Evolutionary conservation across 306 rosid genomes (phyloP), one percentile per base, ranked within the genome.

Genomic region (Coriaria nepalensis): DNA sequence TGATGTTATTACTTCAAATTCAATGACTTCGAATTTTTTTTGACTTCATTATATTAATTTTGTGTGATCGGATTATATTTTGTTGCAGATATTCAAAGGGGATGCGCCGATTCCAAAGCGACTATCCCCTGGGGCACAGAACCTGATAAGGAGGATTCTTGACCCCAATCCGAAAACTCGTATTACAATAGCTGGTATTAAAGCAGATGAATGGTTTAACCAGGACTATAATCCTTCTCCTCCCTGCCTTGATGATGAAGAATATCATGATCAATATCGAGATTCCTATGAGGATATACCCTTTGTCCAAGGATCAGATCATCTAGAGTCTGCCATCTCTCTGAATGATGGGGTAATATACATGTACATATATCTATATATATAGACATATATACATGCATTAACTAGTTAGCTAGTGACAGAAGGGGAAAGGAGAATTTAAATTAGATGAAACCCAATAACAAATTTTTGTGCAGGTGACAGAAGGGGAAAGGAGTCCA

Each of bases 141-240:
- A 65, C 61, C 64, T 90, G 75, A 64, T 90, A 43, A 78, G 50
- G 66, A 77, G 74, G 59, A 73, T 90, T 55, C 94, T 90, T 56
- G 95, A 90, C 60, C 97, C 97, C 42, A 65, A 73, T 61, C 95
- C 93, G 7, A 15, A 20, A 12, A 66, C 74, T 10, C 66, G 97
- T 54, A 77, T 84, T 54, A 79, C 77, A 29, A 66, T 81, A 72
- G 69, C 58, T 0, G 78, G 46, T 37, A 84, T 90, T 65, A 90
- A 79, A 71, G 73, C 70, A 48, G 92, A 90, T 40, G 75, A 72
- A 59, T 90, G 97, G 97, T 90, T 90, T 67, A 77, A 61, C 63
- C 72, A 74, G 64, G 77, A 56, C 13, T 90, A 90, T 53, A 39
- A 35, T 53, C 92, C 82, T 33, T 67, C 74, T 53, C 92, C 82